Base-by-base conservation (phyloP, 2,329 filamentous ascomycete genomes). In the Alternaria sp. region DNA sequence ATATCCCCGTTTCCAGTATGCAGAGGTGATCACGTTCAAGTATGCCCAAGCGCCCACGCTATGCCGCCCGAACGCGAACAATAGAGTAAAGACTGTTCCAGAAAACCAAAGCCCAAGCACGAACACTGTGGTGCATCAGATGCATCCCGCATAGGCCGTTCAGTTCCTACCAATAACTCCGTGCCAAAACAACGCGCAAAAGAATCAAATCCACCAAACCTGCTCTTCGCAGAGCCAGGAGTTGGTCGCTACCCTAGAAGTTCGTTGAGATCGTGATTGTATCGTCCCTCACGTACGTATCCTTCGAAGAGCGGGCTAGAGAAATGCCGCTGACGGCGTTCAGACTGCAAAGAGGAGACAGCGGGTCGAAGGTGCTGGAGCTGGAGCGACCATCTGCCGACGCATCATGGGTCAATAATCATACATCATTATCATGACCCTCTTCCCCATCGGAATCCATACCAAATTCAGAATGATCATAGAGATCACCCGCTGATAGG, bases 401-500 rank as follows among this genome's bases (percentile, higher is more conserved):
- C 29, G 34, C 17, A 41, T 17, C 17, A 26, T 6, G 7, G 31
- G 37, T 55, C n/a, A 56, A 26, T n/a, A 45, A 55, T 58, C 39
- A 58, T 37, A 10, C 41, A 52, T 56, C 61, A 39, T 67, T 59
- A 5, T 70, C 70, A 62, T 67, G 62, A 8, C 69, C 56, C 17
- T 75, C 69, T 24, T 65, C 68, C 17, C 71, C 66, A 56, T 76
- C 74, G 46, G 75, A 77, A 63, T 77, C 74, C 70, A 71, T 76
- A 8, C 69, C 73, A 65, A 75, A 77, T 54, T 77, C 74, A 4
- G 74, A 77, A n/a, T 73, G 69, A 36, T 76, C 74, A 44, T 72
- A 74, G 5, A 65, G 55, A 39, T 75, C 75, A 7, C 62, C 72
- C 33, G 69, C 63, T 7, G 73, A 75, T 11, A 72, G 60, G n/a